These are phyloP conservation scores for Paraconiothyrium brasiliense DNA, from an alignment of 2,329 filamentous ascomycete species.

Conservation along the genomic window DNA sequence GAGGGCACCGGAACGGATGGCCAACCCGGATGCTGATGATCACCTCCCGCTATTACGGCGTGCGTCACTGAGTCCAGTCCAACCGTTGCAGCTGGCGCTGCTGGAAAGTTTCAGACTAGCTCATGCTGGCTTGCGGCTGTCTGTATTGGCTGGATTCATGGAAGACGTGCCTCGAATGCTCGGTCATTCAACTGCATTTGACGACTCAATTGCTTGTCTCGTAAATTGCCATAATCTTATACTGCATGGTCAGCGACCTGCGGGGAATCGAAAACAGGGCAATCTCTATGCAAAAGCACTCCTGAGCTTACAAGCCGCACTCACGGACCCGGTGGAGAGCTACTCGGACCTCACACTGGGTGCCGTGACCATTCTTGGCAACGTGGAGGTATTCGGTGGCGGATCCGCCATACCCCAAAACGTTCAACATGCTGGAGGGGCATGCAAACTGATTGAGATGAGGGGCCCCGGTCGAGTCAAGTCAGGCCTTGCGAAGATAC, in stretches of 20 bases:
- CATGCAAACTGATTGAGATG: conserved; percentile 11
- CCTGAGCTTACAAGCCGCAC: conserved; percentile 3
- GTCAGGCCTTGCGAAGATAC: conserved; percentile 14
- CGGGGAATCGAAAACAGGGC: neutral
- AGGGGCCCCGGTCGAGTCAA: conserved; percentile 1
- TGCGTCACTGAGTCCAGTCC: conserved; percentile 3
- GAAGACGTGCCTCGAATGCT: conserved; percentile 11
- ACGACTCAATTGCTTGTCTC: conserved; percentile 16
- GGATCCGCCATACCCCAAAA: conserved; percentile 7
- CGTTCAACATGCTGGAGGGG: conserved; percentile 18
- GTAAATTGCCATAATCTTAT: conserved; percentile 8
- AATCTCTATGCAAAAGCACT: conserved; percentile 14
- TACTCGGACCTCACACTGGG: conserved; percentile 19
- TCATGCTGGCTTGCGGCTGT: conserved; percentile 5
- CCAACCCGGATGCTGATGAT: neutral
- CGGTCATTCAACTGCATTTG: conserved; percentile 14
- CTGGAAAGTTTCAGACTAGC: conserved; percentile 12
- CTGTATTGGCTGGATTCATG: conserved; percentile 2
- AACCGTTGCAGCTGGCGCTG: conserved; percentile 14
- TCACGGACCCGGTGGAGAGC: conserved; percentile 14
- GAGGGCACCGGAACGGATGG: neutral
- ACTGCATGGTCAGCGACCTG: neutral
- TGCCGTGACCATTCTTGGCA: conserved; percentile 16
- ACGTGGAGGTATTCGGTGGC: conserved; percentile 18
- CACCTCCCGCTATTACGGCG: neutral